Base-by-base conservation (phyloP, 2,329 filamentous ascomycete species). In the Aspergillus spinulosporus region DNA sequence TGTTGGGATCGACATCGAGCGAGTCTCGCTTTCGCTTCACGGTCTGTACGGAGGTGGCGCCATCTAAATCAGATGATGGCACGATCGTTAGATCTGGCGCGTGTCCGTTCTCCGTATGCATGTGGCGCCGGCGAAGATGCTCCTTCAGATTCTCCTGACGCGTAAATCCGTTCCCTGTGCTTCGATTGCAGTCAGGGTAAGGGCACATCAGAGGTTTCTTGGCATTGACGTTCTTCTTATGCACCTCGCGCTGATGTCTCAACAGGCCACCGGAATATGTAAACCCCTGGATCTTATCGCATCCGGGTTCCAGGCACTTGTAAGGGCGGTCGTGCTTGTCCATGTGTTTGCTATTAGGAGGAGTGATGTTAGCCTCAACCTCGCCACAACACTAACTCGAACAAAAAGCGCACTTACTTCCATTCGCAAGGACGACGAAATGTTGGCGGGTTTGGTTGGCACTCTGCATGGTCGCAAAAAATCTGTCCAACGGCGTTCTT, bases 241-340 rank as follows among this genome's bases (percentile, higher is more conserved):
- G 93, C 0, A 97, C 93, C 74, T 97, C 93, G 61, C 93, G 88
- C 74, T 96, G 89, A 75, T 97, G 93, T 45, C 93, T 84, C 14
- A 96, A 77, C 0, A 97, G 84, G 3, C 93, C 93, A 12, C 93
- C 93, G 0, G 90, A 93, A 71, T 97, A 97, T 1, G 93, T 97
- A 73, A 97, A 97, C 1, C 93, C 93, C 51, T 90, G 89, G 0
- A 96, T 83, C 67, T 96, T 96, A 67, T 93, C 90, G 74, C 93
- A 97, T 37, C 88, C 89, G 12, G 84, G 82, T 44, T 88, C 86
- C 21, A 79, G 81, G 73, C 93, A 97, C 67, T 92, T 89, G 71
- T 97, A 97, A 1, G 93, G 93, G 11, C 93, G 84, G 65, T 96
- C 92, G 72, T 97, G 93, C 72, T 96, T 96, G 76, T 97, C 93